Evolutionary conservation across 2,329 filamentous ascomycete species (phyloP).

Genomic region (Fusarium citri): DNA sequence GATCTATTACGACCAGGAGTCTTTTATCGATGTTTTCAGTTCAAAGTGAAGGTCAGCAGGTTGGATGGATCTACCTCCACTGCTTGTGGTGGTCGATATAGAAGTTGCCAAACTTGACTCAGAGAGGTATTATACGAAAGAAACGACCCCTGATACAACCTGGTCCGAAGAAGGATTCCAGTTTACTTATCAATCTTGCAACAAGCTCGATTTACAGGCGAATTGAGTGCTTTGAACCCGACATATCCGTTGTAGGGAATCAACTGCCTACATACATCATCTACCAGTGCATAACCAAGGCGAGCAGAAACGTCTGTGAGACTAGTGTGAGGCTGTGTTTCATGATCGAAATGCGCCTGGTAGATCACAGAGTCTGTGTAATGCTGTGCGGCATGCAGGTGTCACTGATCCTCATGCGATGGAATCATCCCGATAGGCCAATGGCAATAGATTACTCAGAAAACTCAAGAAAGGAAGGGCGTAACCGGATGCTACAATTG

Average conservation of each 20-base stretch:
- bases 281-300: background rate
- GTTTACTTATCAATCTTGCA: background rate
- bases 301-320: background rate
- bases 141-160: background rate
- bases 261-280: background rate
- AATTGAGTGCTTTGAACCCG: background rate
- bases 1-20: background rate
- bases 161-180: background rate
- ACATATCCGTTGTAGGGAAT: background rate
- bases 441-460: background rate
- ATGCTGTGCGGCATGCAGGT: background rate
- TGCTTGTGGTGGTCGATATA: background rate
- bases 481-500: background rate
- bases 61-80: too few species aligned
- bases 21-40: background rate
- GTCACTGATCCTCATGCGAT: background rate
- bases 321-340: conserved; percentile 7
- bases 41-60: background rate
- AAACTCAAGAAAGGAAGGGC: background rate
- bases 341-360: conserved; percentile 16
- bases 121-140: background rate
- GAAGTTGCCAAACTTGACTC: background rate
- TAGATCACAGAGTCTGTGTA: conserved; percentile 4
- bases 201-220: background rate
- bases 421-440: conserved; percentile 24